phyloP scores from a whole-genome alignment of 2,329 filamentous ascomycete genomes.

The Aspergillus hiratsukae region DNA sequence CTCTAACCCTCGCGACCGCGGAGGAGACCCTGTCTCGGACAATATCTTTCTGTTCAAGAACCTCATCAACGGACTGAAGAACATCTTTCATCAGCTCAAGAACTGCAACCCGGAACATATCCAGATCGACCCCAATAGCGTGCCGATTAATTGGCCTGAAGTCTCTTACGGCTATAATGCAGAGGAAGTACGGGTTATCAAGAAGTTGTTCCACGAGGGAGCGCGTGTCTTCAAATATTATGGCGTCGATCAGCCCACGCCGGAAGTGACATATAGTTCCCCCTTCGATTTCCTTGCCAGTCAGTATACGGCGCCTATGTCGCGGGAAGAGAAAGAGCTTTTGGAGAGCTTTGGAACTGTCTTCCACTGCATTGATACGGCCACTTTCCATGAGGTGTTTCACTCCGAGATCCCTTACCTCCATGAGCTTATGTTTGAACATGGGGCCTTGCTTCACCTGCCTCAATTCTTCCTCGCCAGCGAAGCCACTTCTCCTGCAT shows the following conservation, averaged over 20 bases:
- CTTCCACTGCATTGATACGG: constrained; percentile 96
- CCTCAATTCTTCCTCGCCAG: constrained; percentile 98
- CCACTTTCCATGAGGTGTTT: constrained; percentile 98
- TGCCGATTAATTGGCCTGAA: constrained; percentile 87
- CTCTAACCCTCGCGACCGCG: constrained; percentile 82
- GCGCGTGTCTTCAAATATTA: constrained; percentile 97
- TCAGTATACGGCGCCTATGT: constrained; percentile 89
- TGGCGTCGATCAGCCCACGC: constrained; percentile 72
- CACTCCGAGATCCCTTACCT: constrained; percentile 94
- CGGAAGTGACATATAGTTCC: constrained; percentile 70
- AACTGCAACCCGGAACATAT: constrained; percentile 72
- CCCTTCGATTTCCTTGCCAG: constrained; percentile 91
- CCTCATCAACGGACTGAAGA: constrained; percentile 90
- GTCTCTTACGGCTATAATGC: constrained; percentile 95
- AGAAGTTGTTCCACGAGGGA: constrained; percentile 95
- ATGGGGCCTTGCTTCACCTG: constrained; percentile 87
- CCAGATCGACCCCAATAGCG: constrained; percentile 69
- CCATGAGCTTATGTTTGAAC: constrained; percentile 97
- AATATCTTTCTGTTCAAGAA: constrained; percentile 99
- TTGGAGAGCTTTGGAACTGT: constrained; percentile 97
- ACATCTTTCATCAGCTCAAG: constrained; percentile 91
- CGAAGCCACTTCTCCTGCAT: constrained; percentile 93
- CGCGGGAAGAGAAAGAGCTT: constrained; percentile 94
- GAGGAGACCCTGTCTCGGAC: constrained; percentile 84
- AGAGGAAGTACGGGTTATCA: constrained; percentile 92